Evolutionary conservation across 1,284 basidiomycete genomes (phyloP).

Genomic region (Xerocomus minutiporus): DNA sequence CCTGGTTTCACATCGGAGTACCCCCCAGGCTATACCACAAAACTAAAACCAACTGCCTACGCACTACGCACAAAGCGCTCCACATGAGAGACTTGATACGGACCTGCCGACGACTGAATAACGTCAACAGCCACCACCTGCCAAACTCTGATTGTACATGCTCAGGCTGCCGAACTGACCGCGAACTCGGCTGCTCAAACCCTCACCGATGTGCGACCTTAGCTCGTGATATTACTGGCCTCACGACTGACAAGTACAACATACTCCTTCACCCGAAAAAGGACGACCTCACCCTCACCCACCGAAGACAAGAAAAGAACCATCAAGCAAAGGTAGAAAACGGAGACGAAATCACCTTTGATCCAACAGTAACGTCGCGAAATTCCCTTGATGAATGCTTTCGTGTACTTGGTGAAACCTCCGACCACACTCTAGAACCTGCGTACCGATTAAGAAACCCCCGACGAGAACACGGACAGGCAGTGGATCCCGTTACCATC

Average conservation of each 20-base stretch:
- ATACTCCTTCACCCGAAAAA: not conserved
- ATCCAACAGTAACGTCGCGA: not conserved
- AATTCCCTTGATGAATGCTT: not conserved
- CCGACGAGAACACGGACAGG: not conserved
- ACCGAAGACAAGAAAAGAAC: not conserved
- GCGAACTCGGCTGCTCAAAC: too few relatives aligned
- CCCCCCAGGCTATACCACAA: not conserved
- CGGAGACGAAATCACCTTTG: not conserved
- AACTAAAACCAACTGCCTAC: not conserved
- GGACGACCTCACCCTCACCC: constrained; percentile 1
- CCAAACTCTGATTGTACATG: not conserved
- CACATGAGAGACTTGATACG: not conserved
- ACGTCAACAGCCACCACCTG: not conserved
- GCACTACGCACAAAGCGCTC: not conserved
- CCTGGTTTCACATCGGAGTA: too few relatives aligned
- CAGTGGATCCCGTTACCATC: not conserved
- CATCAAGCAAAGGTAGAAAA: not conserved
- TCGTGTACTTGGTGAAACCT: not conserved
- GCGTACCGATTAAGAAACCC: not conserved
- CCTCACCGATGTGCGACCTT: too few relatives aligned
- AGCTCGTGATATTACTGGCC: too few relatives aligned
- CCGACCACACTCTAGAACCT: not conserved
- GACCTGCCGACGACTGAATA: not conserved
- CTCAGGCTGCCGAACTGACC: too few relatives aligned
- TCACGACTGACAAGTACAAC: too few relatives aligned